Evolutionary conservation across 768 basidiomycete genomes (phyloP).

Genomic region (Hericium rajendrae): DNA sequence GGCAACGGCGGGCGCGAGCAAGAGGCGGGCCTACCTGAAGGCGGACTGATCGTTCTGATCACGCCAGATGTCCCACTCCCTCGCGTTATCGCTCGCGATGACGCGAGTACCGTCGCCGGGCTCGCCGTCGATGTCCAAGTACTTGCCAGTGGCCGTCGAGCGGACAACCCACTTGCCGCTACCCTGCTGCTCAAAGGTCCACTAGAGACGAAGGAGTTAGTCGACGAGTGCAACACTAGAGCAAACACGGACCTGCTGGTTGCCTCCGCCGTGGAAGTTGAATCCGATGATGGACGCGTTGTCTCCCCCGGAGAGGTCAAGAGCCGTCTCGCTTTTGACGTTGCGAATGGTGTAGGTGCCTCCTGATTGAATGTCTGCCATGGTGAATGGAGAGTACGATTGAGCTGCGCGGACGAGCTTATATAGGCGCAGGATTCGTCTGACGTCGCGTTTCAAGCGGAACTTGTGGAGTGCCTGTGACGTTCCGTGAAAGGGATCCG

Average conservation of each 20-base stretch:
- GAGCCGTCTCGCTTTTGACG: constrained; percentile 38
- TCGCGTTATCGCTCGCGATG: constrained; percentile 26
- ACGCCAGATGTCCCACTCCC: constrained; percentile 41
- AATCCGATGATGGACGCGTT: constrained; percentile 42
- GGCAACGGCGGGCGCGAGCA: too few species aligned
- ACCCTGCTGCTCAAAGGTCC: constrained; percentile 33
- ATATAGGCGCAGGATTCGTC: too few species aligned
- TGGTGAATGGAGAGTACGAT: not conserved
- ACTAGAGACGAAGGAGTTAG: constrained; percentile 23
- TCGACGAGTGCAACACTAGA: not conserved
- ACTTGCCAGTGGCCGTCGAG: constrained; percentile 30
- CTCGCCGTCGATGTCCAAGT: constrained; percentile 30
- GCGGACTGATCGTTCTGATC: constrained; percentile 29
- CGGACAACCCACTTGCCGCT: constrained; percentile 33
- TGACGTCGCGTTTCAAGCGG: too few species aligned
- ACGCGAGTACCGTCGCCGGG: constrained; percentile 31
- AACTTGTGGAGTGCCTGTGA: too few species aligned
- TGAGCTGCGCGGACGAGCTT: too few species aligned
- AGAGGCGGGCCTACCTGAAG: constrained; percentile 30
- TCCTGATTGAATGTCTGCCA: constrained; percentile 22
- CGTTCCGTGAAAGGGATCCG: too few species aligned
- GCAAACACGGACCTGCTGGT: constrained; percentile 35
- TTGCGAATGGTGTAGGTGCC: constrained; percentile 39
- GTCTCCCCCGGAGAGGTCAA: constrained; percentile 49
- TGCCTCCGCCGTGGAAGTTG: constrained; percentile 29